Percentiles rank a stretch among this genome's conserved stretches.
Evolutionary conservation across 2,329 filamentous ascomycete species (phyloP).

Genomic region (Beauveria sp.): DNA sequence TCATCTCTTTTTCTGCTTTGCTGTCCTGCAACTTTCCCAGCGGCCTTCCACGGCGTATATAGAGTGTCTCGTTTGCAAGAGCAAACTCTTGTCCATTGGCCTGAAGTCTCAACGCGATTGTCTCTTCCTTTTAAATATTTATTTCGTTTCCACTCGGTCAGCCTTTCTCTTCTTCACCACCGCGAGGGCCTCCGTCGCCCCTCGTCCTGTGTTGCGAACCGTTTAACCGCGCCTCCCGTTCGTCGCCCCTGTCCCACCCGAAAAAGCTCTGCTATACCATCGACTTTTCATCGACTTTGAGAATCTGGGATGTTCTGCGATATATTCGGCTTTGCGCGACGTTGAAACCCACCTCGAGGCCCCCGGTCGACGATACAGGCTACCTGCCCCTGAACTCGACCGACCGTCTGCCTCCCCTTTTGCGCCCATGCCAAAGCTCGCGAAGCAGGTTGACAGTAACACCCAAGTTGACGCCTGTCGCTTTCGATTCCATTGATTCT

Average conservation of each 20-base stretch:
- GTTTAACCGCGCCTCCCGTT: background rate
- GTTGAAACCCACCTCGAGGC: background rate
- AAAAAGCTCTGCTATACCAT: background rate
- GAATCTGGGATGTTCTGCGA: background rate
- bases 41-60: background rate
- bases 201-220: background rate
- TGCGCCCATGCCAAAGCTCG: background rate
- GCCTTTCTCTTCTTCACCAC: background rate
- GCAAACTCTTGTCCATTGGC: background rate
- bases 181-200: background rate
- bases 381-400: conserved; percentile 2
- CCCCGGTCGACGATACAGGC: background rate
- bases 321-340: background rate
- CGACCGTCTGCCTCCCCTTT: background rate
- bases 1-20: conserved; percentile 4
- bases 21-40: background rate
- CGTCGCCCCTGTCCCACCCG: background rate
- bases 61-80: background rate
- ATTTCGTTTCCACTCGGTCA: background rate
- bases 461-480: background rate
- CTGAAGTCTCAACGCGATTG: background rate
- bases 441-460: background rate
- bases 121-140: background rate
- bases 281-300: background rate
- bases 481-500: background rate